Base-by-base conservation (phyloP, 2,329 filamentous ascomycete genomes). In the Helotiales sp. region DNA sequence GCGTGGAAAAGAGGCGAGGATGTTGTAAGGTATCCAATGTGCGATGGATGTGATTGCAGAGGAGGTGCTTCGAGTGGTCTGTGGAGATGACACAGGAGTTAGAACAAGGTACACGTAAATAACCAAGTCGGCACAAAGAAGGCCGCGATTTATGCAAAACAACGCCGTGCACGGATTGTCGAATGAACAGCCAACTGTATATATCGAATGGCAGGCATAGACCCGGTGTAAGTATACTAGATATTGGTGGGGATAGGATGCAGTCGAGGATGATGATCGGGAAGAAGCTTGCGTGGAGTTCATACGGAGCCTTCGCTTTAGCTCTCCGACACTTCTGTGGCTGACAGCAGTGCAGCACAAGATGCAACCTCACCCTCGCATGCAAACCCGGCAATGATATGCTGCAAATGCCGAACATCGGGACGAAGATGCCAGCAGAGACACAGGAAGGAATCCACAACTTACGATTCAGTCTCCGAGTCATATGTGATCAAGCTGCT, bases 1-100 rank as follows among this genome's bases (percentile, higher is more conserved):
- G 82, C 80, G 67, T 87, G 85, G 51, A 89, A 81, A 58, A 88
- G 73, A 30, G 88, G 84, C 22, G 87, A 89, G 29, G 87, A 88
- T 31, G 85, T 84, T 49, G 87, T 89, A 59, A 88, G 77, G 71
- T 88, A 85, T 61, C 84, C 85, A 67, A 83, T 79, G 66, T 89
- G 86, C 31, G 88, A 88, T 53, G 85, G 81, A 71, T 85, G 83
- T 27, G 81, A 76, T 42, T 82, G 82, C 54, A 81, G 74, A 55
- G 80, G 73, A 54, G 78, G 76, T 63, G 75, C 74, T 49, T 71
- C 64, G 57, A 58, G 44, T 51, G 65, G 60, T 46, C 65, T 67
- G 56, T 52, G 54, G 40, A 42, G 54, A 42, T 42, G 22, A 34
- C 49, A 54, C 54, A 44, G 52, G 44, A 53, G 57, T 66, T 61